phyloP scores from a whole-genome alignment of 2,329 filamentous ascomycete genomes.

The Dryadomyces quercivorus region DNA sequence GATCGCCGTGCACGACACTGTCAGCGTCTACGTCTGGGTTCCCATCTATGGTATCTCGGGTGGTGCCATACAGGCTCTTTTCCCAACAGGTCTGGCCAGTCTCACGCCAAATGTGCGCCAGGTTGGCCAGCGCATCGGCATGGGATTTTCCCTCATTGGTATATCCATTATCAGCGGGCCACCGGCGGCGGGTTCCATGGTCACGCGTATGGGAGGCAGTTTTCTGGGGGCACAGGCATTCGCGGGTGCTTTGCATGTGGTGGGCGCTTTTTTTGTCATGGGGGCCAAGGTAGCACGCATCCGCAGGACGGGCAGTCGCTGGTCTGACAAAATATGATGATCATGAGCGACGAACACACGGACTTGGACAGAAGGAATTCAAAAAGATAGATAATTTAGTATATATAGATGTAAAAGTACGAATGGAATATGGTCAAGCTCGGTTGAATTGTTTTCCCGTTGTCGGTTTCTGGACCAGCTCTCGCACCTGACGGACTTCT shows the following conservation, averaged over 20 bases:
- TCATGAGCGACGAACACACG: no score
- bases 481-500: background rate
- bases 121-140: slow-evolving; percentile 42
- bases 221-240: slow-evolving; percentile 41
- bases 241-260: slow-evolving; percentile 29
- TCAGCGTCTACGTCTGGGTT: slow-evolving; percentile 36
- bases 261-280: slow-evolving; percentile 10
- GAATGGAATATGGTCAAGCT: no score
- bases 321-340: slow-evolving; percentile 6
- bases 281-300: slow-evolving; percentile 8
- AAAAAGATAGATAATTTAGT: no score
- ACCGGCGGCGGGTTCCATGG: slow-evolving; percentile 39
- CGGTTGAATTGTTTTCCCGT: no score
- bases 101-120: slow-evolving; percentile 40
- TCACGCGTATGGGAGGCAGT: slow-evolving; percentile 28
- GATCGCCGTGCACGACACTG: slow-evolving; percentile 29
- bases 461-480: background rate
- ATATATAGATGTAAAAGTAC: no score
- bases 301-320: slow-evolving; percentile 1
- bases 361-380: no score
- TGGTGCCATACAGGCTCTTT: slow-evolving; percentile 37
- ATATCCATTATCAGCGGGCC: slow-evolving; percentile 41
- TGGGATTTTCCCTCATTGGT: slow-evolving; percentile 36
- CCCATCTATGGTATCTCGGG: slow-evolving; percentile 37
- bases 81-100: slow-evolving; percentile 36